phyloP scores from a whole-genome alignment of 2,329 filamentous ascomycete genomes.

The Aspergillus sojae region DNA sequence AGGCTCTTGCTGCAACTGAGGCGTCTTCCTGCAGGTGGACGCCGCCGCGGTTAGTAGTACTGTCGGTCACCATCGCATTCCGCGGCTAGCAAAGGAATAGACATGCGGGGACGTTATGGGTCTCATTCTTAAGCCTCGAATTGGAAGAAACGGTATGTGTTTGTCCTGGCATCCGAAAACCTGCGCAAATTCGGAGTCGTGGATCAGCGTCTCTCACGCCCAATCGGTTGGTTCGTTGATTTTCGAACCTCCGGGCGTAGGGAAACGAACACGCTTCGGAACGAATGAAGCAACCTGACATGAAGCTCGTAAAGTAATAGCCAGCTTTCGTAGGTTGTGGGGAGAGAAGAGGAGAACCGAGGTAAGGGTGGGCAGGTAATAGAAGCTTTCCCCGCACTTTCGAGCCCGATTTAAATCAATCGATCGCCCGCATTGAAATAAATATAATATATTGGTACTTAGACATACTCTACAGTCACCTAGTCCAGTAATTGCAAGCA shows the following conservation, averaged over 20 bases:
- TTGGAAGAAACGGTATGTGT: not conserved
- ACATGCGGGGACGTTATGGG: not conserved
- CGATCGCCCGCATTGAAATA: not conserved
- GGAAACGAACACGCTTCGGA: not conserved
- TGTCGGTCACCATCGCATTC: constrained; percentile 5
- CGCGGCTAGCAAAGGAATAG: constrained; percentile 1
- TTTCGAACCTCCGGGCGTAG: not conserved
- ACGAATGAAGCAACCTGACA: not conserved
- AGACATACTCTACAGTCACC: not conserved
- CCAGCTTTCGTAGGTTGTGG: too few relatives aligned
- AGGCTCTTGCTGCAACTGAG: not conserved
- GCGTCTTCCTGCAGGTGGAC: constrained; percentile 5
- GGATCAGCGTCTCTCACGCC: not conserved
- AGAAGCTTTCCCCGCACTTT: constrained; percentile 32
- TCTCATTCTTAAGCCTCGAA: not conserved
- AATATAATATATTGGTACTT: too few relatives aligned
- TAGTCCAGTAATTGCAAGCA: not conserved
- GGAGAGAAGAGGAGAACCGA: not conserved
- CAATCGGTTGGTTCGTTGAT: not conserved
- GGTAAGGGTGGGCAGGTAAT: not conserved
- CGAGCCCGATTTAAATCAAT: not conserved
- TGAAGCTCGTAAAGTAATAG: not conserved
- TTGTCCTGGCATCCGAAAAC: not conserved
- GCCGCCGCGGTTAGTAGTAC: not conserved
- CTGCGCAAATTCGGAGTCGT: not conserved